phyloP scores from a whole-genome alignment of 2,329 filamentous ascomycete genomes.

The Sporothrix schenckii region DNA sequence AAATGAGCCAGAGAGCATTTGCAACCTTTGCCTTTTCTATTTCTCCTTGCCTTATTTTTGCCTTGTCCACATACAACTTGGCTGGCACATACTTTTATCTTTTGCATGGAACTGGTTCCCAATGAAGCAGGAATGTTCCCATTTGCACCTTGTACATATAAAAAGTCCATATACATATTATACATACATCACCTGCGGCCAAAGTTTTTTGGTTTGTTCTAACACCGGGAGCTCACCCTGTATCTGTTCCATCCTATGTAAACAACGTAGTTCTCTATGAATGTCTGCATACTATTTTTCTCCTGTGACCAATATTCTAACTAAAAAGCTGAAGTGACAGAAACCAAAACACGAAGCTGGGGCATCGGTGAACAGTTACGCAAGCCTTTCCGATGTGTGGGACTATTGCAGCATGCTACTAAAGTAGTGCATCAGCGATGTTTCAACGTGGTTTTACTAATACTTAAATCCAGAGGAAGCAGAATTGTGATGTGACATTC shows the following conservation, averaged over 20 bases:
- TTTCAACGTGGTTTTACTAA: conserved; percentile 19
- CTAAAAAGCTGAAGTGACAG: neutral
- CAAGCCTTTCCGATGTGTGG: neutral
- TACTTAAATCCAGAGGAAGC: neutral
- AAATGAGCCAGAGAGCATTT: conserved; percentile 24
- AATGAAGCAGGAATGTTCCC: neutral
- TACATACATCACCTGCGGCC: neutral
- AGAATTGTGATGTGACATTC: neutral
- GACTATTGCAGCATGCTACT: conserved; percentile 6
- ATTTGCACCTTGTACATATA: conserved; percentile 20
- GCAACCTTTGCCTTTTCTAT: neutral
- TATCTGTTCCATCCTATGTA: neutral
- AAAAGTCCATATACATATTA: neutral
- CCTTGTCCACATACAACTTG: conserved; percentile 5
- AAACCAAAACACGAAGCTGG: neutral
- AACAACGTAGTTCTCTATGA: neutral
- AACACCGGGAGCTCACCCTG: neutral
- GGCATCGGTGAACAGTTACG: conserved; percentile 1
- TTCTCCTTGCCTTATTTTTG: neutral
- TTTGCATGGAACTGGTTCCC: neutral
- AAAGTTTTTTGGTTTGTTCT: neutral
- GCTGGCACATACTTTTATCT: conserved; percentile 1
- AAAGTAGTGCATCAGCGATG: neutral
- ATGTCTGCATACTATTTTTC: neutral
- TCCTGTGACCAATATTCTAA: neutral